Percentiles rank a stretch among this genome's conserved stretches.
Evolutionary conservation across 306 rosid genomes (phyloP).

Genomic region (Cicer chorassanicum): DNA sequence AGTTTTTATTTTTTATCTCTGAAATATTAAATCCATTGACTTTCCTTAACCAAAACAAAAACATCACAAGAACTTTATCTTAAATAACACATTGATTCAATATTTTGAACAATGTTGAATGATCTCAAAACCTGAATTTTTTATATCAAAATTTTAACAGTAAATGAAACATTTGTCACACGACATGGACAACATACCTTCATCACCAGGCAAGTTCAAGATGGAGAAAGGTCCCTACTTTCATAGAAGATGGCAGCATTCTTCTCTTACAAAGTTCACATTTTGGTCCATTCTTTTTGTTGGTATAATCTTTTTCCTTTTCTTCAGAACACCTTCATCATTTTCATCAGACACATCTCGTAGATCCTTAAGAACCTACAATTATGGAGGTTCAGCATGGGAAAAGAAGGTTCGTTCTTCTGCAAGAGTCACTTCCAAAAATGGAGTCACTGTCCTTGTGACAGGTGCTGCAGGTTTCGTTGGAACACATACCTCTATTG

Average conservation of each 20-base stretch:
- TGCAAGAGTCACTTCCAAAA: background rate
- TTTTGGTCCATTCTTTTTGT: background rate
- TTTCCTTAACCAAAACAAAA: background rate
- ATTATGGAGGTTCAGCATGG: constrained; percentile 14
- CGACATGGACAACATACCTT: constrained; percentile 25
- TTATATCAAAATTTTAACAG: background rate
- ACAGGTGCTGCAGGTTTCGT: constrained; percentile 28
- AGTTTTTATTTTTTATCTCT: background rate
- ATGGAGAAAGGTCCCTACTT: constrained; percentile 11
- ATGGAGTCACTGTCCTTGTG: background rate
- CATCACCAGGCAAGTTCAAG: constrained; percentile 28
- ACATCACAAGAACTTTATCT: background rate
- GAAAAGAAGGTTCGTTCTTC: constrained; percentile 10
- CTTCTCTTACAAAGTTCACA: background rate
- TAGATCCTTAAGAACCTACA: background rate
- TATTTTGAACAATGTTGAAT: constrained; percentile 13
- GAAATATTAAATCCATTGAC: background rate
- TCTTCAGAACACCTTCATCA: constrained; percentile 25
- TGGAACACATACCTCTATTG: constrained; percentile 13
- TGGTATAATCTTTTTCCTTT: background rate
- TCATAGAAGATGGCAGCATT: background rate
- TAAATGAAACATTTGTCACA: background rate
- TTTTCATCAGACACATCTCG: constrained; percentile 5
- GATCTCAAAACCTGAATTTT: background rate
- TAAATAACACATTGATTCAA: background rate